Evolutionary conservation across 805 yeast species (phyloP).

Genomic region (Sugiyamaella smithiae): DNA sequence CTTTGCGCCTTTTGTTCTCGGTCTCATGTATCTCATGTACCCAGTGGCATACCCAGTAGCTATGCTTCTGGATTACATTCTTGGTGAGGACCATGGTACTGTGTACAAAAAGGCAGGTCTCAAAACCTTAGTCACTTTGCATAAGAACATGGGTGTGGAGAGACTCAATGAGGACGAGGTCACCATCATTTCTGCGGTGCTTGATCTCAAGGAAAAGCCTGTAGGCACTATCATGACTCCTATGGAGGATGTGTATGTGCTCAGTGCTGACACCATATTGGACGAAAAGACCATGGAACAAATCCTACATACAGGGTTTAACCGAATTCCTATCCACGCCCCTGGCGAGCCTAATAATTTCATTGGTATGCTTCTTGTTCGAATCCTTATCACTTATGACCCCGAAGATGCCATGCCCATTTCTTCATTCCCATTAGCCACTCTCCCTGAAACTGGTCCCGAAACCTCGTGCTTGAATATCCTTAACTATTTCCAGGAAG

Average conservation of each 20-base stretch:
- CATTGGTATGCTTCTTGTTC: slow-evolving; percentile 90
- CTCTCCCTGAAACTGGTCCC: slow-evolving; percentile 89
- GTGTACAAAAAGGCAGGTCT: slow-evolving; percentile 89
- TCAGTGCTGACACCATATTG: slow-evolving; percentile 76
- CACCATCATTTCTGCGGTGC: slow-evolving; percentile 88
- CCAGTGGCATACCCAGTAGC: slow-evolving; percentile 94
- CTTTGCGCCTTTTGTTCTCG: slow-evolving; percentile 82
- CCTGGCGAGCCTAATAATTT: slow-evolving; percentile 88
- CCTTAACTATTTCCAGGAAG: slow-evolving; percentile 94
- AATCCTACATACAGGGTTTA: slow-evolving; percentile 90
- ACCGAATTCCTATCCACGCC: slow-evolving; percentile 88
- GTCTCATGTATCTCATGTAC: slow-evolving; percentile 82
- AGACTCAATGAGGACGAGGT: slow-evolving; percentile 92
- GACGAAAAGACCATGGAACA: slow-evolving; percentile 85
- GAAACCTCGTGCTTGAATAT: slow-evolving; percentile 92
- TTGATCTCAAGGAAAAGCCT: slow-evolving; percentile 88
- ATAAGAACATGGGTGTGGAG: slow-evolving; percentile 93
- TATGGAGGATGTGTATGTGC: slow-evolving; percentile 80
- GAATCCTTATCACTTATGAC: slow-evolving; percentile 90
- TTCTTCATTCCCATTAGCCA: slow-evolving; percentile 90
- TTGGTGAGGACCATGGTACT: slow-evolving; percentile 97
- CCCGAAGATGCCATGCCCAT: slow-evolving; percentile 95
- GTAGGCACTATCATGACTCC: slow-evolving; percentile 93
- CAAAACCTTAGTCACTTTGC: slow-evolving; percentile 89
- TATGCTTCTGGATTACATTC: slow-evolving; percentile 66